Evolutionary conservation across 257 asterid genomes (phyloP).

Genomic region (Lycium barbarum): DNA sequence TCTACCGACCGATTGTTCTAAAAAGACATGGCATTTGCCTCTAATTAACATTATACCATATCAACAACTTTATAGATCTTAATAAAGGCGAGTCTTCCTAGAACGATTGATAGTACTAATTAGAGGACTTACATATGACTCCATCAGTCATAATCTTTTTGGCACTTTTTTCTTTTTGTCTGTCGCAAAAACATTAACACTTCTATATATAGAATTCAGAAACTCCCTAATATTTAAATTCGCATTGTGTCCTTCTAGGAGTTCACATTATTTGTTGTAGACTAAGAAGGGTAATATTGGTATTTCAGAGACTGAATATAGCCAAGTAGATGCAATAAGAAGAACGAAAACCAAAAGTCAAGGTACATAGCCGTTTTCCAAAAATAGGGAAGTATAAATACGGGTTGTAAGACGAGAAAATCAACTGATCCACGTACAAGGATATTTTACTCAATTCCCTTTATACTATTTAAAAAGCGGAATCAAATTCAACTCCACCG

Average conservation of each 20-base stretch:
- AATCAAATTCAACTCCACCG: not conserved
- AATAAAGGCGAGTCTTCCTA: too few species aligned
- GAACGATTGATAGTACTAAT: too few species aligned
- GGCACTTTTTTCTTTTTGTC: too few species aligned
- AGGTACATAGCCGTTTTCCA: not conserved
- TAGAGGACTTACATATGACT: too few species aligned
- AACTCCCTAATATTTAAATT: too few species aligned
- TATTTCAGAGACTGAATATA: not conserved
- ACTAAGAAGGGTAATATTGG: too few species aligned
- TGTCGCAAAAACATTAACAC: too few species aligned
- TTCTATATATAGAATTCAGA: too few species aligned
- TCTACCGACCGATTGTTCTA: not conserved
- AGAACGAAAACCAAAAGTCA: not conserved
- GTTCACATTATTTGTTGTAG: too few species aligned
- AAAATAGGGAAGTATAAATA: not conserved
- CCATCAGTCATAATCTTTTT: too few species aligned
- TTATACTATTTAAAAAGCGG: not conserved
- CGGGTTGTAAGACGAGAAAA: not conserved
- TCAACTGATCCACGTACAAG: not conserved
- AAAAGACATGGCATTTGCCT: not conserved
- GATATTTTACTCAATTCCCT: not conserved
- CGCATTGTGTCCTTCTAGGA: too few species aligned
- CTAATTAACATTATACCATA: not conserved
- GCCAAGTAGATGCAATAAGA: not conserved
- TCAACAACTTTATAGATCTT: not conserved